Evolutionary conservation across 2,329 filamentous ascomycete genomes (phyloP), one percentile per base, ranked within the genome.

Genomic region (Bipolaris oryzae): DNA sequence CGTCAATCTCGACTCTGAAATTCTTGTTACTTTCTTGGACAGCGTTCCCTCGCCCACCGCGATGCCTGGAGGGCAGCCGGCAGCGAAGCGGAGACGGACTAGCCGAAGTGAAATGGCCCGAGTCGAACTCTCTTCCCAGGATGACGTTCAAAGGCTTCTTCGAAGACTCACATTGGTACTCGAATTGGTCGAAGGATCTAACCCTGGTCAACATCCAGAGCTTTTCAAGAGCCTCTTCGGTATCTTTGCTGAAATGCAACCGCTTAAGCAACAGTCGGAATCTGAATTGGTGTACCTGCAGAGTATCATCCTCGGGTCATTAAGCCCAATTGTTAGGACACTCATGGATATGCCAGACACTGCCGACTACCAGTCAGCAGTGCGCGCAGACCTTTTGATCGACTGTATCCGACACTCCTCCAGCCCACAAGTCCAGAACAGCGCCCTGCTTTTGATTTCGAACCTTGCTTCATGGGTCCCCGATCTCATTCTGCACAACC

Each of bases 391-490:
- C 74, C 79, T 98, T 43, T 87, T 99, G 52, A 92, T 98, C 46
- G 93, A 96, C 71, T 97, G 93, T 78, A 90, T 99, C 42, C 90
- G 96, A 70, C 93, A 91, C 60, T 96, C 93, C 0, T 87, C 91
- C 23, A 97, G 90, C 74, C 92, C 93, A 0, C 92, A 96, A 62
- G 92, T 99, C 6, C 96, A 98, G 73, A 97, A 96, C 71, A 88
- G 89, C 5, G 93, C 95, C 3, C 82, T 99, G 13, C 85, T 98
- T 7, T 82, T 99, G 23, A 91, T 98, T 55, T 92, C 94, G 21
- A 89, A 88, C 54, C 82, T 99, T 38, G 94, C 95, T 20, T 89
- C 89, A 37, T 90, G 93, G 64, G 91, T 92, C 0, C 95, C 96
- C 0, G 93, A 96, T 74, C 81, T 96, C 45, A 91, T 99, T 3